A percentile compares a stretch with the other conserved stretches of the same genome.
Evolutionary conservation across 345 rosid genomes (phyloP).

Genomic region (Arabidopsis suecica): DNA sequence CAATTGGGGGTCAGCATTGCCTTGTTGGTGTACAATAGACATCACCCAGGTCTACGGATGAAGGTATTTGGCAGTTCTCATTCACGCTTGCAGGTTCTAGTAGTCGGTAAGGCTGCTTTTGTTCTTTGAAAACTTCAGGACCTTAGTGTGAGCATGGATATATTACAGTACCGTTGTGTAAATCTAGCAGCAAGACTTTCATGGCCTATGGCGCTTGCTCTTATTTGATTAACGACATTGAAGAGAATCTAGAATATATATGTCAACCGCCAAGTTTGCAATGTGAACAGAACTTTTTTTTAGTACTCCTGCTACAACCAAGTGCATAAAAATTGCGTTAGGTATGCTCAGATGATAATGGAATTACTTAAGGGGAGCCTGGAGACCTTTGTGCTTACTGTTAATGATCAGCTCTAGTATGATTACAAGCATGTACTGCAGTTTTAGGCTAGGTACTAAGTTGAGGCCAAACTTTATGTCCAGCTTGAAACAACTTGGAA

Average conservation of each 20-base stretch:
- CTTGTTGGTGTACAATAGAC: constrained; percentile 97
- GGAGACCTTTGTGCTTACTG: constrained; percentile 34
- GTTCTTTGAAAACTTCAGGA: constrained; percentile 61
- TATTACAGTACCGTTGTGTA: constrained; percentile 43
- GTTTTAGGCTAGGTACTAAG: constrained; percentile 25
- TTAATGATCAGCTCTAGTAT: constrained; percentile 21
- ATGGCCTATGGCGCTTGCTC: constrained; percentile 19
- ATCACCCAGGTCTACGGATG: constrained; percentile 77
- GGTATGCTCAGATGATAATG: constrained; percentile 15
- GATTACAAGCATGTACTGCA: neutral
- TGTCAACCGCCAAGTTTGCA: constrained; percentile 1
- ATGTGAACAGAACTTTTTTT: neutral
- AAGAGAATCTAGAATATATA: constrained; percentile 8
- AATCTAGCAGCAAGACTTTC: constrained; percentile 1
- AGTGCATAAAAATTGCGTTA: neutral
- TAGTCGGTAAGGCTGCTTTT: constrained; percentile 97
- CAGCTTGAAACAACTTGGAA: constrained; percentile 31
- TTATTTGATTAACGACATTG: constrained; percentile 40
- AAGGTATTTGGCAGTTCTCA: constrained; percentile 86
- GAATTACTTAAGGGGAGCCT: constrained; percentile 22
- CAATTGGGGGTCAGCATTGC: constrained; percentile 94
- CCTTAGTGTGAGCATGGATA: constrained; percentile 65
- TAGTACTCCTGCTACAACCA: neutral
- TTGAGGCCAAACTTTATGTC: constrained; percentile 22
- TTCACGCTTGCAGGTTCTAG: constrained; percentile 77